Conservation (phyloP, 2,329 filamentous ascomycete genomes). For the Cordyceps javanica region DNA sequence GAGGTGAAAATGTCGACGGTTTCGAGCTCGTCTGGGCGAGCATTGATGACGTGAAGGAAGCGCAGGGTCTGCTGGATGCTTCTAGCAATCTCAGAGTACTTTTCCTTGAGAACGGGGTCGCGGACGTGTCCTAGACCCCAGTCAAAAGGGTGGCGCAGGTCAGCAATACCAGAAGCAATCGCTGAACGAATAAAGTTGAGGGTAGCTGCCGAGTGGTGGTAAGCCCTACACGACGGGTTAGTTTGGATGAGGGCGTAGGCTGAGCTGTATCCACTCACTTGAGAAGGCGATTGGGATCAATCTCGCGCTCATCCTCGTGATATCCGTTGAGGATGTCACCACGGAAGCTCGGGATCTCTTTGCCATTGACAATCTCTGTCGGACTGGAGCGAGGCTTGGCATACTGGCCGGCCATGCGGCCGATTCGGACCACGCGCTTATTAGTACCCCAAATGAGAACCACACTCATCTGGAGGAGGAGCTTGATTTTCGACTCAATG, state of each 20-base stretch:
- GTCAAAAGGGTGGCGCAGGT: conserved; percentile 87
- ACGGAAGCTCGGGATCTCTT: conserved; percentile 80
- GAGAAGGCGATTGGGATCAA: conserved; percentile 79
- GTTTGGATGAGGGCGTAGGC: neutral
- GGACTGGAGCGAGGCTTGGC: conserved; percentile 91
- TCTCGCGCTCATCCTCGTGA: conserved; percentile 63
- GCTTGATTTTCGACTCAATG: conserved; percentile 95
- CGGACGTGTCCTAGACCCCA: conserved; percentile 91
- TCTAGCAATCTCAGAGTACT: conserved; percentile 78
- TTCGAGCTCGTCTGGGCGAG: conserved; percentile 74
- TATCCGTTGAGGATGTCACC: conserved; percentile 96
- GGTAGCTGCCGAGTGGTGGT: conserved; percentile 92
- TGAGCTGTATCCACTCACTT: conserved; percentile 36
- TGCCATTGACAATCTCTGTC: conserved; percentile 73
- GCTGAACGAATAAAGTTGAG: conserved; percentile 87
- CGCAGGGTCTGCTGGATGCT: conserved; percentile 86
- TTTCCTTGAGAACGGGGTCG: conserved; percentile 73
- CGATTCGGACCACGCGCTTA: conserved; percentile 85
- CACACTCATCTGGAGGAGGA: conserved; percentile 93
- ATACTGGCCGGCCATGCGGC: conserved; percentile 94
- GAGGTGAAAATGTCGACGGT: conserved; percentile 94
- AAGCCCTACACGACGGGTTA: conserved; percentile 53
- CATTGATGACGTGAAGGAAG: conserved; percentile 91
- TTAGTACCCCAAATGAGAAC: conserved; percentile 84
- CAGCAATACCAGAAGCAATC: conserved; percentile 81